Percentiles rank a stretch among this genome's conserved stretches.
Conservation (phyloP, 2,329 filamentous ascomycete genomes). For the Hypoxylon sp. region DNA sequence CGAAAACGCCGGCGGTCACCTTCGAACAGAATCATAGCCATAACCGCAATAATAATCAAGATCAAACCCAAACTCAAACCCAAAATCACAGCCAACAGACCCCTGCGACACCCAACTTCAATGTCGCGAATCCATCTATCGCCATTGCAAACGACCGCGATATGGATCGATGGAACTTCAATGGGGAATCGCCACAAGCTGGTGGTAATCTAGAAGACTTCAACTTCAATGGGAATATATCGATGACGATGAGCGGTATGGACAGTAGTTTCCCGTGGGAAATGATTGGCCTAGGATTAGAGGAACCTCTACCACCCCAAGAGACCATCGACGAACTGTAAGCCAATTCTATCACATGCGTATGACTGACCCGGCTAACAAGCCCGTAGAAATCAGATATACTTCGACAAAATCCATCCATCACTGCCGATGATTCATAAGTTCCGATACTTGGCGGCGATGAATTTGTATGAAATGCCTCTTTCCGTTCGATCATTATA, state of each 20-base stretch:
- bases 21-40: constrained; percentile 48
- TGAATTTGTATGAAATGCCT: constrained; percentile 74
- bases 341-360: constrained; percentile 45
- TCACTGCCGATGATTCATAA: constrained; percentile 90
- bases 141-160: constrained; percentile 61
- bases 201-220: constrained; percentile 66
- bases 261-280: constrained; percentile 81
- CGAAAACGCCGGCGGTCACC: constrained; percentile 51
- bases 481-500: background rate
- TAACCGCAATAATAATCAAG: constrained; percentile 42
- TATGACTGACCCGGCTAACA: constrained; percentile 21
- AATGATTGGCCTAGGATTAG: constrained; percentile 70
- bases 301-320: constrained; percentile 69
- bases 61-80: constrained; percentile 29
- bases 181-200: constrained; percentile 64
- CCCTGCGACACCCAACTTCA: constrained; percentile 55
- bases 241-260: constrained; percentile 63
- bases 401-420: constrained; percentile 90
- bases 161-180: constrained; percentile 67
- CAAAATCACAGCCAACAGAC: constrained; percentile 47
- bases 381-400: constrained; percentile 76
- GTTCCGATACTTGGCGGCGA: constrained; percentile 85
- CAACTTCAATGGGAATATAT: constrained; percentile 64
- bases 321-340: constrained; percentile 84
- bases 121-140: constrained; percentile 60